Evolutionary conservation across 768 basidiomycete genomes (phyloP), one percentile per base, ranked within the genome.

Genomic region (Rhizopogon vulgaris): DNA sequence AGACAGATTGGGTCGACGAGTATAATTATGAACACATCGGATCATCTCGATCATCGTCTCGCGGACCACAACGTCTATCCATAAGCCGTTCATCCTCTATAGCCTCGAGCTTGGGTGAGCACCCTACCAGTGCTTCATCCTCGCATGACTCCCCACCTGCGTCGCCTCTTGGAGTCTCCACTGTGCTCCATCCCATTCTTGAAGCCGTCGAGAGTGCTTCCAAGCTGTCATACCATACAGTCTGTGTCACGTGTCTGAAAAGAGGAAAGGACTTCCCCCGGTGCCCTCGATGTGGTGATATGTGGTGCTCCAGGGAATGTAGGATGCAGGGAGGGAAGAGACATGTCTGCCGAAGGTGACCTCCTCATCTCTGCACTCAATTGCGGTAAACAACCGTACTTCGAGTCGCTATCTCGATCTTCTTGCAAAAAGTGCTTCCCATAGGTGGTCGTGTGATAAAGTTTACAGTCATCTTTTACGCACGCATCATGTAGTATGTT

Each of bases 221-320:
- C 4, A 78, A 67, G 58, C 63, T 85, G 46, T 76, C 79, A 42
- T 60, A 58, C 24, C 66, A 64, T 36, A 59, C 67, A 10, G 57
- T 63, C 32, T 85, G 84, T 52, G 73, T 77, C 9, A 73, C 79
- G 1, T 85, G 84, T 60, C 66, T 65, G 32, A 82, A 77, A 60
- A 48, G 60, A 1, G 84, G 84, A 0, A 63, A 67, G 12, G 78
- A 82, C 53, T 85, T 74, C 61, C 83, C 84, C 12, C 75, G 76
- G n/a, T 85, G 84, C 60, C 72, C 76, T 6, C 78, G 75, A 53
- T 85, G 84, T 56, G 66, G 71, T 22, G 74, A 74, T 28, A 76
- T 71, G 68, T 85, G 84, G 84, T 85, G 84, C 58, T 84, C 83
- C 24, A 71, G 84, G 49, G 65, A 77, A 28, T 85, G 84, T 62